Base-by-base conservation (phyloP, 495 filamentous ascomycete genomes). In the Trichoderma parareesei region DNA sequence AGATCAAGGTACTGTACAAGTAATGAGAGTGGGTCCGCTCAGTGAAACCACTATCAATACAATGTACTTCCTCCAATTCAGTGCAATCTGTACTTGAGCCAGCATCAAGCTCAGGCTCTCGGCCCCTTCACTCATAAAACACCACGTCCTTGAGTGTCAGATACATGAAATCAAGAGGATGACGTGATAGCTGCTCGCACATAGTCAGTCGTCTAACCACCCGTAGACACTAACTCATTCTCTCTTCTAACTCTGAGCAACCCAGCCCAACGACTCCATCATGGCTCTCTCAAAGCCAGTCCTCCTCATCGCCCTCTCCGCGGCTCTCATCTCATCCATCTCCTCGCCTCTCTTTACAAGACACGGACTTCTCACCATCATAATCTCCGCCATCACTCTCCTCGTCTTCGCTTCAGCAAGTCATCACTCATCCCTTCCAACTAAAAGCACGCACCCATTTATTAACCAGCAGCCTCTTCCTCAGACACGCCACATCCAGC, bases 401-500 rank as follows among this genome's bases (percentile, higher is more conserved):
- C 2, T 43, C 60, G 20, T 61, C 38, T 43, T 61, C 38, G 60
- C 60, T 13, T 57, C 53, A 38, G 60, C 10, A 43, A 61, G 60
- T 43, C 60, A 60, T 33, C 55, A 27, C 27, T 2, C 27, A 27
- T 33, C 59, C 37, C 38, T 20, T 7, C 14, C 3, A 20, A 2
- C 33, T 14, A 18, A 38, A 5, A 49, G 14, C 5, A n/a, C 20
- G 14, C 18, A 9, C 48, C 16, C 11, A 38, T 27, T 27, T 2
- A 14, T 10, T 61, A 38, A 61, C 59, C 38, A 18, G 6, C 59
- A 61, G 20, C 14, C 37, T 61, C 9, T 11, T 43, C 27, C 27
- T 27, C 27, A 61, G 60, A 43, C 60, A 61, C 13, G 60, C n/a
- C 60, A 61, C 20, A 61, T 61, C n/a, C 60, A 61, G 38, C 60